These are phyloP conservation scores for Mycena kentingensis DNA, from an alignment of 768 basidiomycete species.

Conservation along the genomic window DNA sequence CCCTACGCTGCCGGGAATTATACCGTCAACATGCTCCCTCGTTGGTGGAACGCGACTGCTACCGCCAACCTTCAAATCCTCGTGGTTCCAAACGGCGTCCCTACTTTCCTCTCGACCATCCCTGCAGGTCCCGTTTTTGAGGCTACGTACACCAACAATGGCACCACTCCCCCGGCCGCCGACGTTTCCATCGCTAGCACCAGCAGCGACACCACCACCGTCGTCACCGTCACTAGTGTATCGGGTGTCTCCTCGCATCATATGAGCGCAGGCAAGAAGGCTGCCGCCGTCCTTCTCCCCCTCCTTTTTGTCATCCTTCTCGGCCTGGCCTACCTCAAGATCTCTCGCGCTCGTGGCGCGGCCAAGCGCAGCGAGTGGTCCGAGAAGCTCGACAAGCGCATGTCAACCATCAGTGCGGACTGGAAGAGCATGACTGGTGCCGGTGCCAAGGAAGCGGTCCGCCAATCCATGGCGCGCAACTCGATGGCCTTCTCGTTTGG, in stretches of 20 bases:
- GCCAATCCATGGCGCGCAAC: constrained; percentile 61
- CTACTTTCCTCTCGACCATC: constrained; percentile 52
- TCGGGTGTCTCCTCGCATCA: constrained; percentile 35
- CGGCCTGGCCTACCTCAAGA: constrained; percentile 52
- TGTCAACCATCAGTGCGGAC: constrained; percentile 77
- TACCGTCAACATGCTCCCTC: constrained; percentile 51
- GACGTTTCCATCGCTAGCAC: constrained; percentile 43
- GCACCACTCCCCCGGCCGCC: constrained; percentile 40
- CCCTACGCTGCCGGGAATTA: constrained; percentile 51
- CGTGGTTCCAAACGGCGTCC: constrained; percentile 53
- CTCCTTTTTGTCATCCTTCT: constrained; percentile 53
- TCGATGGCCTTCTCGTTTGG: constrained; percentile 60
- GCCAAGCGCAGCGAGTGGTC: constrained; percentile 62
- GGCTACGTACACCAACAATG: constrained; percentile 55
- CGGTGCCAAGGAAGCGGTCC: constrained; percentile 74
- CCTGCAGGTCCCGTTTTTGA: constrained; percentile 73
- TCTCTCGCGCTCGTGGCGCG: constrained; percentile 49
- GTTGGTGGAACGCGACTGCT: constrained; percentile 70
- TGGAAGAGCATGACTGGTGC: constrained; percentile 74
- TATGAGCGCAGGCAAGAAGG: constrained; percentile 51
- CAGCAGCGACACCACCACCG: constrained; percentile 36
- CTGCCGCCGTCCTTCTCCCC: constrained; percentile 71
- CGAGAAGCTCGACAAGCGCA: constrained; percentile 74
- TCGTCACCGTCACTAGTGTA: constrained; percentile 42
- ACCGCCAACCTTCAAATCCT: constrained; percentile 55